phyloP scores from a whole-genome alignment of 352 stramenopile genomes.

The Phytophthora cactorum region DNA sequence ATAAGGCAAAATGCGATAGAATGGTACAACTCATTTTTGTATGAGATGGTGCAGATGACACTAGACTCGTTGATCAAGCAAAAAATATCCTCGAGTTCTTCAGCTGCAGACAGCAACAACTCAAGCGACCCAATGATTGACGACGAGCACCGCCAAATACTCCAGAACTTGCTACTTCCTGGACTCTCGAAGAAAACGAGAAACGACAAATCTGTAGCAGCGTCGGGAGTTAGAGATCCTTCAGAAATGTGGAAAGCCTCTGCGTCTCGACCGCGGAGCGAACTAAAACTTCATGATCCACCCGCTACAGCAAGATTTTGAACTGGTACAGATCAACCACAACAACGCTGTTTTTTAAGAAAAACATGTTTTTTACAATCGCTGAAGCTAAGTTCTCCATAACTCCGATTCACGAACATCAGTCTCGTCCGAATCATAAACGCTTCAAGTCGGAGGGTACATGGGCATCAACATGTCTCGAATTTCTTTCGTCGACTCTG shows the following conservation, averaged over 20 bases:
- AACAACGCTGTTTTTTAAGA: no score
- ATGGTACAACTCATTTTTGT: neutral
- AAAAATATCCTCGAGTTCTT: conserved; percentile 12
- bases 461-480: neutral
- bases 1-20: neutral
- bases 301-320: conserved; percentile 42
- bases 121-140: conserved; percentile 14
- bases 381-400: no score
- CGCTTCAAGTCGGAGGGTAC: neutral
- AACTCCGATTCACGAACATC: neutral
- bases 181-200: conserved; percentile 9
- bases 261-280: conserved; percentile 1
- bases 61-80: conserved; percentile 57
- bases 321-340: neutral
- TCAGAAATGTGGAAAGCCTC: conserved; percentile 43
- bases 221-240: conserved; percentile 14
- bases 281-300: conserved; percentile 2
- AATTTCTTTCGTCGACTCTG: conserved; percentile 2
- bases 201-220: conserved; percentile 2
- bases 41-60: conserved; percentile 41
- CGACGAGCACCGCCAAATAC: conserved; percentile 25
- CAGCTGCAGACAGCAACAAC: conserved; percentile 9
- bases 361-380: no score
- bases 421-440: neutral
- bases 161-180: conserved; percentile 26